Conservation (phyloP, 1,284 basidiomycete species). For the Wolfiporia cocos region DNA sequence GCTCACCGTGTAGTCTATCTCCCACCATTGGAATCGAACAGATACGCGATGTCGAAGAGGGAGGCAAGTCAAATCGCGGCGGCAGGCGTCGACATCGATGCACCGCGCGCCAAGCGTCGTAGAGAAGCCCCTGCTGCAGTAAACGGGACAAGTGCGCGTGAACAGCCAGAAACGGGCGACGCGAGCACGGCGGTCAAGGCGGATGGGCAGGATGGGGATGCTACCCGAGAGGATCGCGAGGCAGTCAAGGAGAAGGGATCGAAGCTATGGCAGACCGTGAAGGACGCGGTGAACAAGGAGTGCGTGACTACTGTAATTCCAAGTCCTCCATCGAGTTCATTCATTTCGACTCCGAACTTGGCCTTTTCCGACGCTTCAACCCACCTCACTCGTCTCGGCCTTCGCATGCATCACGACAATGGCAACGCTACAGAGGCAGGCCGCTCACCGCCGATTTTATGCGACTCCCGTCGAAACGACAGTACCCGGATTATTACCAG, state of each 20-base stretch:
- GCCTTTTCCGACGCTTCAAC: not conserved
- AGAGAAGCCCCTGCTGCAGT: conserved; percentile 40
- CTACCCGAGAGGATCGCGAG: conserved; percentile 29
- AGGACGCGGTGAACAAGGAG: conserved; percentile 79
- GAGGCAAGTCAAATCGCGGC: conserved; percentile 44
- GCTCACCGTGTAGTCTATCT: conserved; percentile 4
- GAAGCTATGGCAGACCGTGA: conserved; percentile 67
- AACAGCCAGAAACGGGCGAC: conserved; percentile 15
- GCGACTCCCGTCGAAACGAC: conserved; percentile 67
- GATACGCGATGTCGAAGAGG: conserved; percentile 53
- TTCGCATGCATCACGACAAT: not conserved
- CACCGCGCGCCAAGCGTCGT: conserved; percentile 64
- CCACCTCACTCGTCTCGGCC: too few relatives aligned
- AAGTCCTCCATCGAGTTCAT: conserved; percentile 18
- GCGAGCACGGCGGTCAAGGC: conserved; percentile 20
- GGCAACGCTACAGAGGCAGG: conserved; percentile 45
- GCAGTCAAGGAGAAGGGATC: conserved; percentile 54
- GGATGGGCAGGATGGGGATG: conserved; percentile 14
- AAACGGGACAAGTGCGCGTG: conserved; percentile 18
- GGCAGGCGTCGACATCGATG: conserved; percentile 47
- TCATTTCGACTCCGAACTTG: conserved; percentile 7
- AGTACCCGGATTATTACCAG: conserved; percentile 90
- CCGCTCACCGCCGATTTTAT: conserved; percentile 69
- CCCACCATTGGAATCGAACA: not conserved
- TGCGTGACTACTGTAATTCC: conserved; percentile 53